Base-by-base conservation (phyloP, 306 rosid species). In the Aeschynomene evenia region DNA sequence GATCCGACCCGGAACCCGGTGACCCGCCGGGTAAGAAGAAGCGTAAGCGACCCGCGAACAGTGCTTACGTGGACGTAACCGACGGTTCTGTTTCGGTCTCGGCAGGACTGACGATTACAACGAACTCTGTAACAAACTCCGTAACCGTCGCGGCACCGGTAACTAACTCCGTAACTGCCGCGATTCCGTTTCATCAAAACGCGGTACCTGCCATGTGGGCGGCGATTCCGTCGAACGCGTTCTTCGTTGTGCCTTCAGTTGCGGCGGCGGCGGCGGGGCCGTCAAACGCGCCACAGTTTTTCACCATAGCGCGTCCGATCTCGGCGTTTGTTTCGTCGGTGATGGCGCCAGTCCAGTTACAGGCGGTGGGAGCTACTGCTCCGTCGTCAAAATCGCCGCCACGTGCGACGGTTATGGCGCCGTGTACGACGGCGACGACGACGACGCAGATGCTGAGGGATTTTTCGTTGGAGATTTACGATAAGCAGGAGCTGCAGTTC, bases 141-240 rank as follows among this genome's bases (percentile, higher is more conserved):
- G 19, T 16, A 45, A 45, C 21, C 20, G 18, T 14, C 48, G 13
- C 48, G 6, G 13, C 48, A 4, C 48, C 3, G 6, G 15, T 11
- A 40, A 40, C 48, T 4, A 45, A 45, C 51, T 40, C 48, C 19
- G 51, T 15, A 0, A 3, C 62, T 7, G 36, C 48, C 48, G 4
- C 82, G 10, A 40, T 81, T 39, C 79, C 76, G 71, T 59, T 84
- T 57, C 82, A 80, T 4, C 56, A 81, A 48, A 76, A 72, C 11
- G 21, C 87, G 42, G 83, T 90, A 4, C 96, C 51, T 45, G 21
- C 96, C 28, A 70, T 87, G 83, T 90, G 96, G 96, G 86, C 96
- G 23, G 87, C 96, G 29, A 80, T 90, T 21, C 82, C 82, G 0
- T 78, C 82, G 49, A 78, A 72, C 82, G 75, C 82, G 10, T 78